A percentile compares a stretch with the other conserved stretches of the same genome.
Conservation (phyloP, 2,329 filamentous ascomycete species). For the Paraconiothyrium sp. region DNA sequence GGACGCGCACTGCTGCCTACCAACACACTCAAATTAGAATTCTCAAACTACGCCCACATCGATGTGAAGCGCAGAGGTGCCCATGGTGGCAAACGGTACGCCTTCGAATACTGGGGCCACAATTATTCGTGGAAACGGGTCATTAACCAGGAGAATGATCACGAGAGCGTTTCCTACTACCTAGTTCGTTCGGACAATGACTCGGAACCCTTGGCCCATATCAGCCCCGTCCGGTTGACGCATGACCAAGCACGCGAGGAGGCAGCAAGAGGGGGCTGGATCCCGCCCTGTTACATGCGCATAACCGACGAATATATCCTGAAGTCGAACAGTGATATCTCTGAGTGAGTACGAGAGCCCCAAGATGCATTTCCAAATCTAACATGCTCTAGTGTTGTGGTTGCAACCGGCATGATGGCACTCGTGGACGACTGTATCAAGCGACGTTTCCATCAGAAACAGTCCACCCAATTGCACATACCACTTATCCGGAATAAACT, state of each 20-base stretch:
- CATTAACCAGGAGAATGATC: slow-evolving; percentile 70
- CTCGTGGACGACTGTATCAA: slow-evolving; percentile 94
- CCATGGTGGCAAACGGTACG: slow-evolving; percentile 77
- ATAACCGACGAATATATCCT: slow-evolving; percentile 80
- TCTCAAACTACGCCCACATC: slow-evolving; percentile 95
- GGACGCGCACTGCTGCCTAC: slow-evolving; percentile 63
- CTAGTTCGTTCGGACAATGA: slow-evolving; percentile 74
- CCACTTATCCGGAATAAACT: slow-evolving; percentile 62
- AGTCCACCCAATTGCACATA: slow-evolving; percentile 61
- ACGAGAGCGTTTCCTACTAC: slow-evolving; percentile 77
- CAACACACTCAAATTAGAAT: slow-evolving; percentile 88
- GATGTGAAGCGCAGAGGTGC: slow-evolving; percentile 77
- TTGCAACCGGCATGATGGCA: slow-evolving; percentile 87
- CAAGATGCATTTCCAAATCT: slow-evolving; percentile 24
- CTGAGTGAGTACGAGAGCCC: slow-evolving; percentile 73
- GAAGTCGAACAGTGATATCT: slow-evolving; percentile 77
- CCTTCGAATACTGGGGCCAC: slow-evolving; percentile 93
- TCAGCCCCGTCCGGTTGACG: slow-evolving; percentile 81
- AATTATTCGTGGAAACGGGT: slow-evolving; percentile 85
- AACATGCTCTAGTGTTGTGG: slow-evolving; percentile 72
- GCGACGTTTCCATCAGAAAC: slow-evolving; percentile 72
- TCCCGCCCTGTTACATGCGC: slow-evolving; percentile 90
- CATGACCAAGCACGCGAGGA: slow-evolving; percentile 76
- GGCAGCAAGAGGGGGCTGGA: slow-evolving; percentile 82
- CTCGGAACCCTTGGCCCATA: slow-evolving; percentile 75